A percentile compares a stretch with the other conserved stretches of the same genome.
Conservation (phyloP, 2,329 filamentous ascomycete species). For the Blastomyces silverae region DNA sequence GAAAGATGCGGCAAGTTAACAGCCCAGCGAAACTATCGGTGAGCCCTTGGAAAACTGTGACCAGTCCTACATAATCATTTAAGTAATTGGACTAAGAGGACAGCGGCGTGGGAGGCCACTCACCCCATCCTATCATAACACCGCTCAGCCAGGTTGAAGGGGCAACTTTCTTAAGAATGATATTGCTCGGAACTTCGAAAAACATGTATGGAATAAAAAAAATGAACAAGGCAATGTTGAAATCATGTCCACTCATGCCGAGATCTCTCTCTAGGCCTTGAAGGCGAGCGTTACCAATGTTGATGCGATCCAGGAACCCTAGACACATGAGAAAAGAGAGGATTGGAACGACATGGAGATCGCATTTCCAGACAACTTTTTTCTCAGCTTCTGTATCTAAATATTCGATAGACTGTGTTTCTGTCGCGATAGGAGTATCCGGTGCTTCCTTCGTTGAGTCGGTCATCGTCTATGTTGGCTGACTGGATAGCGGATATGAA, state of each 20-base stretch:
- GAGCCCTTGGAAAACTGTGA: constrained; percentile 41
- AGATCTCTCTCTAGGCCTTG: constrained; percentile 42
- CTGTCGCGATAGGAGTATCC: constrained; percentile 20
- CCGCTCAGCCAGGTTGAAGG: constrained; percentile 40
- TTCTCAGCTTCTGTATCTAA: constrained; percentile 32
- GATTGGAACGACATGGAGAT: constrained; percentile 45
- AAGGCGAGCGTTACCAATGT: constrained; percentile 45
- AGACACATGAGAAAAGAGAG: constrained; percentile 43
- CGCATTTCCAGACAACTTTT: constrained; percentile 42
- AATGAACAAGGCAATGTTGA: constrained; percentile 40
- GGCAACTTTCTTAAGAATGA: constrained; percentile 40
- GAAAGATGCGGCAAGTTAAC: constrained; percentile 32
- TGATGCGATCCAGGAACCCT: constrained; percentile 44
- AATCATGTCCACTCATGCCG: constrained; percentile 39
- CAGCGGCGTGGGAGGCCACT: constrained; percentile 1
- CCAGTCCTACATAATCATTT: constrained; percentile 29
- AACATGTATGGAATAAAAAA: constrained; percentile 45
- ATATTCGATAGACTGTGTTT: constrained; percentile 20
- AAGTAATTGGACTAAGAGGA: background rate
- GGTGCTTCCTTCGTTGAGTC: constrained; percentile 11
- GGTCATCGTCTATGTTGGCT: background rate
- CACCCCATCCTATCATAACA: constrained; percentile 41
- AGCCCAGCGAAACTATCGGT: constrained; percentile 38
- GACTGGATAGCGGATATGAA: background rate
- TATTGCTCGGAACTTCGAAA: constrained; percentile 44